Evolutionary conservation across 345 rosid species (phyloP), one percentile per base, ranked within the genome.

Genomic region (Cardamine occulta): DNA sequence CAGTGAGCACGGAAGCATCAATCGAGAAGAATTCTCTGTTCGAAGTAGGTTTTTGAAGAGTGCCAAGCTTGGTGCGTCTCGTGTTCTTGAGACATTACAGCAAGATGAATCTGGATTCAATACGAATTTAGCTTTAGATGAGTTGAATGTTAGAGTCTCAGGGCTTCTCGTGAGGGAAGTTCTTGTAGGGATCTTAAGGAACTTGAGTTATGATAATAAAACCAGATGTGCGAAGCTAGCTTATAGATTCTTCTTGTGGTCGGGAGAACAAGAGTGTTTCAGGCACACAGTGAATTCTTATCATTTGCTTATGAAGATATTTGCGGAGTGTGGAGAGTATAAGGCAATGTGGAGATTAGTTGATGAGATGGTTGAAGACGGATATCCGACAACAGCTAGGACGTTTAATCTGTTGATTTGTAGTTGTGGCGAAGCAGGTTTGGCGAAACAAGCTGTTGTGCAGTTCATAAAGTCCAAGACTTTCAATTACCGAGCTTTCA

Each of bases 301-400:
- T 77, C 89, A 91, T 81, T 80, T 84, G 83, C 85, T 91, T 74
- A 86, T 94, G 96, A 86, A 89, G 81, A 86, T 90, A 74, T 84
- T 87, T 79, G 88, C 96, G 2, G 87, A 86, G 17, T 87, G 95
- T 59, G 91, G 85, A 13, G 96, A 89, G 84, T 88, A 76, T 68
- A 88, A 81, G 90, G 91, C 97, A 63, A 94, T 94, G 93, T 88
- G 97, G 96, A 87, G 93, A 75, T 78, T 91, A 47, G 87, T 85
- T 2, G 96, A 91, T 79, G 97, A 91, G 82, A 94, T 91, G 98
- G 81, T 81, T 29, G 82, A 87, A 72, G 89, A 87, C 8, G 89
- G 97, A 2, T 81, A 82, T 53, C 89, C 88, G 32, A 81, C 86
- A 13, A 89, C 98, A 5, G 96, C 97, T 3, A 84, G 87, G 72